Evolutionary conservation across 352 stramenopile genomes (phyloP).

Genomic region (Pilasporangium apinafurcum): DNA sequence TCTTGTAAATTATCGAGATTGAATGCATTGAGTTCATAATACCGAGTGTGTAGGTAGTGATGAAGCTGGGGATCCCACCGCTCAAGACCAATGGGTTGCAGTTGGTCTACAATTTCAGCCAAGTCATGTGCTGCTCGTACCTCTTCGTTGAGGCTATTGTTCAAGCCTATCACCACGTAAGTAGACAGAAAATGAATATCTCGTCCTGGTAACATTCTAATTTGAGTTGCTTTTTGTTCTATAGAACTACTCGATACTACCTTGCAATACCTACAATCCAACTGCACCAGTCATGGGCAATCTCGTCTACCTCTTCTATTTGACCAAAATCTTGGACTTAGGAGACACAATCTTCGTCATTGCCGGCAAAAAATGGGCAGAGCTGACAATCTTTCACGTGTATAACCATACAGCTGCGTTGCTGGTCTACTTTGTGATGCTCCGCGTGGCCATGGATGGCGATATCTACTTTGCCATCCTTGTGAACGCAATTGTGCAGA

Average conservation of each 20-base stretch:
- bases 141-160: too few relatives aligned
- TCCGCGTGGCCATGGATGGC: conserved; percentile 90
- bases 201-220: too few relatives aligned
- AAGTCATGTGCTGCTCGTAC: conserved; percentile 92
- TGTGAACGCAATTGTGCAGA: conserved; percentile 96
- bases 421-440: conserved; percentile 93
- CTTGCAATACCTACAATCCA: conserved; percentile 85
- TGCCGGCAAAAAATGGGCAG: conserved; percentile 94
- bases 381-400: conserved; percentile 95
- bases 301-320: conserved; percentile 95
- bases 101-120: conserved; percentile 93
- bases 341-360: conserved; percentile 95
- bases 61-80: conserved; percentile 43
- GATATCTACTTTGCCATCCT: conserved; percentile 94
- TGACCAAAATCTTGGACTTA: conserved; percentile 91
- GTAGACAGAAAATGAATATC: too few relatives aligned
- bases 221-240: too few relatives aligned
- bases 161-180: too few relatives aligned
- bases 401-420: conserved; percentile 97
- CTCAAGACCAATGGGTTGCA: conserved; percentile 68
- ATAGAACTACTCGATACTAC: conserved; percentile 74
- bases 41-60: conserved; percentile 18
- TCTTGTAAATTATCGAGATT: too few relatives aligned
- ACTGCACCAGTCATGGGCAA: conserved; percentile 86
- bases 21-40: background rate